A percentile compares a stretch with the other conserved stretches of the same genome.
Conservation (phyloP, 306 rosid species). For the Prosopis cineraria region DNA sequence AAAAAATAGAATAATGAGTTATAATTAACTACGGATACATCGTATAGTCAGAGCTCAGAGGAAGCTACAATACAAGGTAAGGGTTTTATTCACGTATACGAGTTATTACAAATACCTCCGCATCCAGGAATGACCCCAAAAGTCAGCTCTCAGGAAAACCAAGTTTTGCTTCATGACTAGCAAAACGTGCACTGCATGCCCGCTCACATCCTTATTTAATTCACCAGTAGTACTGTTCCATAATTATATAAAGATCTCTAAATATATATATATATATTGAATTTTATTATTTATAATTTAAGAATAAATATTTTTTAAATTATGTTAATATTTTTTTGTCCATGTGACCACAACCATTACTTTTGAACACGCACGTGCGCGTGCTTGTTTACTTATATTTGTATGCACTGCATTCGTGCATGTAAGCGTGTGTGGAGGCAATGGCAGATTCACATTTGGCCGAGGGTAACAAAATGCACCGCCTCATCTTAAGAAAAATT, state of each 20-base stretch:
- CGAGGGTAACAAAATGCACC: too few species aligned
- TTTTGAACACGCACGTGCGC: too few species aligned
- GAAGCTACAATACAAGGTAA: neutral
- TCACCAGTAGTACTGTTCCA: neutral
- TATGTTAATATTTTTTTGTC: neutral
- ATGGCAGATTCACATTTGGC: too few species aligned
- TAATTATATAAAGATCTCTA: neutral
- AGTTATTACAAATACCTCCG: neutral
- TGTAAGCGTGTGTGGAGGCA: too few species aligned
- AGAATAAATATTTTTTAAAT: neutral
- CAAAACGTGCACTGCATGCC: conserved; percentile 4
- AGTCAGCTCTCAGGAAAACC: neutral
- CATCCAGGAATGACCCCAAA: neutral
- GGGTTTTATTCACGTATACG: neutral
- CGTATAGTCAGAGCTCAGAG: neutral
- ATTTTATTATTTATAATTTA: too few species aligned
- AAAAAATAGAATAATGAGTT: neutral
- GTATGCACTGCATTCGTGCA: too few species aligned
- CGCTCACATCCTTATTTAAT: neutral
- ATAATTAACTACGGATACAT: too few species aligned
- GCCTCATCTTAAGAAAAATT: too few species aligned
- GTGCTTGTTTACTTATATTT: too few species aligned
- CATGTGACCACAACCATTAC: too few species aligned
- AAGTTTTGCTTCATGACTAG: neutral
- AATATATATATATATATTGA: neutral